These are phyloP conservation scores for Saccharomyces hybrid DNA, from an alignment of 1,139 yeast genomes.

Conservation along the genomic window DNA sequence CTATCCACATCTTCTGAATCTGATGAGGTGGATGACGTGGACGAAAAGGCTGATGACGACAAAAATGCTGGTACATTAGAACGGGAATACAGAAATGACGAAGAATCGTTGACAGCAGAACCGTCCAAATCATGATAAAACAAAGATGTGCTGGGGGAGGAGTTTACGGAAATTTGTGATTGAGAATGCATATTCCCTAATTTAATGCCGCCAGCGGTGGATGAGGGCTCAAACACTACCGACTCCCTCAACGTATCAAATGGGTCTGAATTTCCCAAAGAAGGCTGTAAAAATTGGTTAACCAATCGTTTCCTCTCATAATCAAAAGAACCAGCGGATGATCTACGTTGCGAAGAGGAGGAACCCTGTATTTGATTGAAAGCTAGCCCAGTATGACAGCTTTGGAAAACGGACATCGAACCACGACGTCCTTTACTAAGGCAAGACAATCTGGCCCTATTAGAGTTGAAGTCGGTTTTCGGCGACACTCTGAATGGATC, in stretches of 20 bases:
- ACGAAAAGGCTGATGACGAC: constrained; percentile 4
- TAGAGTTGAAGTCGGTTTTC: background rate
- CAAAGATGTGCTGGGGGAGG: constrained; percentile 3
- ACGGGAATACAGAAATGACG: constrained; percentile 10
- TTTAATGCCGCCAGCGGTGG: constrained; percentile 1
- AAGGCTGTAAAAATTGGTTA: constrained; percentile 20
- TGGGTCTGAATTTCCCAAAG: constrained; percentile 1
- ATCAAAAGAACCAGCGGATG: constrained; percentile 8
- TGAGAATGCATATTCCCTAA: background rate
- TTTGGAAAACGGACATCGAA: background rate
- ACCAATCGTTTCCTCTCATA: constrained; percentile 21
- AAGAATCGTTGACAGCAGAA: constrained; percentile 2
- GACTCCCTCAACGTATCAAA: background rate
- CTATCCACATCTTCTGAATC: constrained; percentile 1
- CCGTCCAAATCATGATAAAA: constrained; percentile 5
- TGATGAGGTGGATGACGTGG: constrained; percentile 5
- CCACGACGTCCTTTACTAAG: background rate
- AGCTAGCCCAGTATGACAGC: background rate
- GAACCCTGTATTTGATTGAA: background rate
- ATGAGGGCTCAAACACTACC: background rate
- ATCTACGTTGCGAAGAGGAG: constrained; percentile 3
- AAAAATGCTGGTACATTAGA: constrained; percentile 9
- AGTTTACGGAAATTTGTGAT: constrained; percentile 1
- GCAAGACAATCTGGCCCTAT: background rate
- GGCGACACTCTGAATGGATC: background rate